Percentiles rank a stretch among this genome's conserved stretches.
These are phyloP conservation scores for Fusarium sublunatum DNA, from an alignment of 2,329 filamentous ascomycete genomes.

Conservation along the genomic window DNA sequence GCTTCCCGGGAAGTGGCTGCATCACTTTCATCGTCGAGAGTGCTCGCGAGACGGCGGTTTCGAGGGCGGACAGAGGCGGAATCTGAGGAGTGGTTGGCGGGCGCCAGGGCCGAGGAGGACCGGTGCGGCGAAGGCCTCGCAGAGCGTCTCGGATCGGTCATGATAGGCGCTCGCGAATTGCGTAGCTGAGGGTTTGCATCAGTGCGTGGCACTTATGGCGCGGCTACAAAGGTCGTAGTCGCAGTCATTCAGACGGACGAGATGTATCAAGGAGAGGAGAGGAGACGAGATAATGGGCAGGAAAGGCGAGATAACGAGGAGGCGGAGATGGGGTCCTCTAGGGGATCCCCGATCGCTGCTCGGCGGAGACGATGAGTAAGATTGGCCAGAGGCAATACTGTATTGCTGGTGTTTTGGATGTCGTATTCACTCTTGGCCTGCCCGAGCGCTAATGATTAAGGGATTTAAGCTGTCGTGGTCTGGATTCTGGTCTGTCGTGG, in stretches of 20 bases:
- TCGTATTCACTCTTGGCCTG: background rate
- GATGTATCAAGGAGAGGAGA: conserved; percentile 27
- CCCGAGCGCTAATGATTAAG: background rate
- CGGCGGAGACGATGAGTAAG: conserved; percentile 35
- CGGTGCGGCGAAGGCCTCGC: conserved; percentile 52
- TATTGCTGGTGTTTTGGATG: conserved; percentile 1
- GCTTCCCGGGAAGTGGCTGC: conserved; percentile 31
- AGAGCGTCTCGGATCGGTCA: conserved; percentile 51
- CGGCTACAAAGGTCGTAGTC: conserved; percentile 28
- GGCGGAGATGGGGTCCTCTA: conserved; percentile 24
- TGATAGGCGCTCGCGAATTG: conserved; percentile 50
- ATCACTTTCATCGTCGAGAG: conserved; percentile 45
- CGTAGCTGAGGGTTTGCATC: conserved; percentile 48
- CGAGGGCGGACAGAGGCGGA: conserved; percentile 59
- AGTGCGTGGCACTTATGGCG: conserved; percentile 44
- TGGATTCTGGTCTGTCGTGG: conserved; percentile 25
- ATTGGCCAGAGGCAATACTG: conserved; percentile 19
- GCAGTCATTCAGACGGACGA: conserved; percentile 38
- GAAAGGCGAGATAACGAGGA: conserved; percentile 36
- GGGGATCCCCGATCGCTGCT: conserved; percentile 22
- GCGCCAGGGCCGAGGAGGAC: conserved; percentile 60
- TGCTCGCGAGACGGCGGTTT: conserved; percentile 59
- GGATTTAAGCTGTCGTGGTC: conserved; percentile 12
- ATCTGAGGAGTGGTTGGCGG: conserved; percentile 56
- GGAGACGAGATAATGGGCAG: conserved; percentile 2